Conservation (phyloP, 257 asterid species). For the Capsicum chinense region DNA sequence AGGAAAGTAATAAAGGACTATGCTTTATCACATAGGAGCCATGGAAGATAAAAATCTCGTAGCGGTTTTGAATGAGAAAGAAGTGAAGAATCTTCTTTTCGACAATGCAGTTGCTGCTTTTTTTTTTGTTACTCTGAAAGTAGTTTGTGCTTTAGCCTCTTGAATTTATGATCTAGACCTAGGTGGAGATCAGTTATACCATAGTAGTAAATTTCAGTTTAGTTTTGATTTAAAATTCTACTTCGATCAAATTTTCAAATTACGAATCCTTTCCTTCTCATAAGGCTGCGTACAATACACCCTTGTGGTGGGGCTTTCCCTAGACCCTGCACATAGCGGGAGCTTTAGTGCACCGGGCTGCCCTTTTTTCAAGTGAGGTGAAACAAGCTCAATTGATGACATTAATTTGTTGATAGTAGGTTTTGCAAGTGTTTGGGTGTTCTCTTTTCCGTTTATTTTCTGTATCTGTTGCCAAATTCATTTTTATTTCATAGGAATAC, state of each 20-base stretch:
- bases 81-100: neutral
- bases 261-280: neutral
- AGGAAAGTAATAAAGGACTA: neutral
- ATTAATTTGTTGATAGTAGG: constrained; percentile 16
- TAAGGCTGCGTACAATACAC: neutral
- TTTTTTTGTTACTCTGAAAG: neutral
- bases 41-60: neutral
- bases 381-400: neutral
- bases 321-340: too few species aligned
- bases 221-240: neutral
- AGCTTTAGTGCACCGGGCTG: too few species aligned
- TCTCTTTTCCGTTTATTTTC: neutral
- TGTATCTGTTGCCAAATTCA: neutral
- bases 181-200: neutral
- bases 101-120: neutral
- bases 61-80: neutral
- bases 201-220: neutral
- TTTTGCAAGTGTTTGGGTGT: neutral
- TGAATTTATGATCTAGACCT: neutral
- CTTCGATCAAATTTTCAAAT: neutral
- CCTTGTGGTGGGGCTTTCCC: too few species aligned
- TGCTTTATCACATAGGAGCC: neutral
- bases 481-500: neutral
- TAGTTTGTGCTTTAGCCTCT: neutral
- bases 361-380: neutral